Base-by-base conservation (phyloP, 2,329 filamentous ascomycete genomes). In the Apiospora sp. region DNA sequence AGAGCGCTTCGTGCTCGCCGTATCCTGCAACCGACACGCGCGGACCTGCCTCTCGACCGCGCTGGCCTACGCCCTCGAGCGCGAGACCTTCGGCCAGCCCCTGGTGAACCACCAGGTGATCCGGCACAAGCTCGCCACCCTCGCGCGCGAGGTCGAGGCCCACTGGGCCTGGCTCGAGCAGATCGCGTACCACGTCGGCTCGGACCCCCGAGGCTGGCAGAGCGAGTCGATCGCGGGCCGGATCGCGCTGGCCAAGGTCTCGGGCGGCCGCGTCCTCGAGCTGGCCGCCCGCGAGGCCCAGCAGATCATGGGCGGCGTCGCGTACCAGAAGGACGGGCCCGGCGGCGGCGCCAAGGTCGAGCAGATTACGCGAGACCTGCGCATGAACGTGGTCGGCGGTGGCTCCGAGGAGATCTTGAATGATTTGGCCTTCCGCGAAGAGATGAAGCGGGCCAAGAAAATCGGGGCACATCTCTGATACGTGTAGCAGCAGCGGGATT, bases 361-460 rank as follows among this genome's bases (percentile, higher is more conserved):
- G 90, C 87, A 96, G 74, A 85, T 99, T 78, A 98, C 98, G 84
- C 90, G 96, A 75, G 96, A 99, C 83, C 96, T 98, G 22, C 90
- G 96, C 78, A 96, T 96, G 0, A 98, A 99, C 83, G 96, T 96
- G 75, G 96, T 99, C 78, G 96, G 96, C 3, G 96, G 96, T 79
- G 96, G 96, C 34, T 94, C 92, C 77, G 96, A 99, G 86, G 96
- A 99, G 89, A 99, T 99, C 76, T 98, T 99, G 96, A 86, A 98
- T 77, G 96, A 99, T 83, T 84, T 99, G 80, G 97, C 94, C 84
- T 97, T 99, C 83, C 89, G 96, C 78, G 95, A 98, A 87, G 93
- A 92, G 75, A 82, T 98, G 87, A 92, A 91, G 82, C 96, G 98
- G 71, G 94, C 95, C 78, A 92, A 98, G 88, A 92, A 92, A 75